Conservation (phyloP, 1,284 basidiomycete species). For the Fomitopsis schrenkii region DNA sequence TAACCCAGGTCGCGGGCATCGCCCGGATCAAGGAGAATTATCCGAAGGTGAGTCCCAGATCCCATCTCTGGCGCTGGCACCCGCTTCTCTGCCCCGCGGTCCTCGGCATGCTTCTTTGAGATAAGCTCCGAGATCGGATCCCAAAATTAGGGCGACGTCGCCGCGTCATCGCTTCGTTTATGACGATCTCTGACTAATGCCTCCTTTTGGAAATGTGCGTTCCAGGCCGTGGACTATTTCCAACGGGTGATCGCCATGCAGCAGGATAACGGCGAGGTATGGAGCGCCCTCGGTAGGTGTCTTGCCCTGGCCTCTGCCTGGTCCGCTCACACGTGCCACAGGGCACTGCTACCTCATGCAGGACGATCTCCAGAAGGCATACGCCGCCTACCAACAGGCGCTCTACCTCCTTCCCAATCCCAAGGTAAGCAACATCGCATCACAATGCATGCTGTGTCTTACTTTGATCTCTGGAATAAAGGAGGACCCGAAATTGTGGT, state of each 20-base stretch:
- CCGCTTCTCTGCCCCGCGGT: neutral
- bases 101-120: slow-evolving; percentile 4
- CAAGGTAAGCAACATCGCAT: slow-evolving; percentile 50
- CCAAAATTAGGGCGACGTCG: slow-evolving; percentile 11
- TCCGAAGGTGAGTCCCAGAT: slow-evolving; percentile 56
- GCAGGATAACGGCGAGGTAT: slow-evolving; percentile 92
- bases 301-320: slow-evolving; percentile 17
- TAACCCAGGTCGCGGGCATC: slow-evolving; percentile 89
- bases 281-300: slow-evolving; percentile 81
- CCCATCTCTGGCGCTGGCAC: slow-evolving; percentile 9
- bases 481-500: slow-evolving; percentile 99
- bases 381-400: slow-evolving; percentile 98
- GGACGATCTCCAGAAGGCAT: slow-evolving; percentile 98
- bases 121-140: slow-evolving; percentile 1
- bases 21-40: slow-evolving; percentile 87
- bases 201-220: slow-evolving; percentile 20
- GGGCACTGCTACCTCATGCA: slow-evolving; percentile 99
- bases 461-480: slow-evolving; percentile 20
- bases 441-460: slow-evolving; percentile 6
- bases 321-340: slow-evolving; percentile 27
- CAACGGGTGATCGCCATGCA: slow-evolving; percentile 87
- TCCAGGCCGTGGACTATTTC: slow-evolving; percentile 91
- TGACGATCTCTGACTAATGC: slow-evolving; percentile 12
- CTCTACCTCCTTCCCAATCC: slow-evolving; percentile 94
- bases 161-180: slow-evolving; percentile 5